Evolutionary conservation across 202 grass and related monocot genomes (phyloP), one percentile per base, ranked within the genome.

Genomic region (Carex arenaria): DNA sequence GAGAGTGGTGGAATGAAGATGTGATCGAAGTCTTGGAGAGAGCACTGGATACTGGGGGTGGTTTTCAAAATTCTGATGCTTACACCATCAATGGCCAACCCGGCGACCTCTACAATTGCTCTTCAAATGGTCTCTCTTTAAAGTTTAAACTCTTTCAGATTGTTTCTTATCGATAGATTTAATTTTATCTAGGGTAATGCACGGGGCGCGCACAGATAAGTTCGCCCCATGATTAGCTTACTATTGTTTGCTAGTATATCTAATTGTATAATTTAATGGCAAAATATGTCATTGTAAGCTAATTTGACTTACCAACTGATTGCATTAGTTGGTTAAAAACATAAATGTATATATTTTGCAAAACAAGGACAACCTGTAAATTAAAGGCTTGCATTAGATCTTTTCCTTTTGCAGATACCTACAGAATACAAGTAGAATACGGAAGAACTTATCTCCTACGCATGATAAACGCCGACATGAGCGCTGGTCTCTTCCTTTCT

Each of bases 11-110:
- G 85, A 70, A 83, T 34, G 69, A 64, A 56, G 80, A 78, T 36
- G 79, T 67, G 28, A 43, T 78, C 57, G 17, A 56, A 13, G 61
- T 87, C 31, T 66, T 83, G 7, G 53, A 63, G 38, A 60, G 47
- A 74, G 80, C 80, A 51, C 13, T 54, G 20, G 31, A 22, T 52
- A 87, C 69, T 10, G 85, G 85, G 74, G 85, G 70, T 19, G 63
- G 38, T 26, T 59, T 78, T 49, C 43, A 83, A 59, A 49, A 10
- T 4, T 87, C 85, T 20, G 85, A 87, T 68, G 80, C 80, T 38
- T 87, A 61, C 75, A 87, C 80, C 42, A 87, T 87, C 40, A 87
- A 87, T 83, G 85, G 85, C 22, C 85, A 79, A 82, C 85, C 85
- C 6, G 85, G 85, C 12, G 85, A 83, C 54, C 13, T 83, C 26